Percentiles rank a stretch among this genome's conserved stretches.
These are phyloP conservation scores for Aspergillus thermomutatus DNA, from an alignment of 2,329 filamentous ascomycete genomes.

Conservation along the genomic window DNA sequence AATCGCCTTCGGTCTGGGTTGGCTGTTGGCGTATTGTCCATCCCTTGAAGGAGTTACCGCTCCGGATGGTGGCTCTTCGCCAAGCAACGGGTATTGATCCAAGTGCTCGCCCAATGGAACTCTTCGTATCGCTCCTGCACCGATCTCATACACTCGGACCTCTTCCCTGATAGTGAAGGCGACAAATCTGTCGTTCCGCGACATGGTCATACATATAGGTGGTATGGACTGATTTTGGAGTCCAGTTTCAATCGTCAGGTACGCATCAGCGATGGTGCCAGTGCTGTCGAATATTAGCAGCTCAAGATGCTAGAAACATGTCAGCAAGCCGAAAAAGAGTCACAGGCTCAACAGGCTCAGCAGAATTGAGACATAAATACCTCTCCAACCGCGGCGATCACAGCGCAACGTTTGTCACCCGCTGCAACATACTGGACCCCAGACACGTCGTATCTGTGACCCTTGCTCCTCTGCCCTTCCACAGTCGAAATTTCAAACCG, in stretches of 20 bases:
- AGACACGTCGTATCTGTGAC: conserved; percentile 31
- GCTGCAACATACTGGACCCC: conserved; percentile 30
- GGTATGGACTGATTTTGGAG: conserved; percentile 12
- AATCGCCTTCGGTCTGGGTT: conserved; percentile 20
- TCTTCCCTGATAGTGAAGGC: conserved; percentile 20
- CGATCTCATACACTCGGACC: conserved; percentile 19
- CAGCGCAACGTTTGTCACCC: conserved; percentile 31
- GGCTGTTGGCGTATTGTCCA: conserved; percentile 8
- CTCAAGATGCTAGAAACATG: conserved; percentile 19
- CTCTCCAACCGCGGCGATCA: conserved; percentile 25
- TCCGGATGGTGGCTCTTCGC: conserved; percentile 2
- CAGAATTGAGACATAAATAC: conserved; percentile 4
- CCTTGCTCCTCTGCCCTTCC: conserved; percentile 23
- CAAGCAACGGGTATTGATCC: conserved; percentile 4
- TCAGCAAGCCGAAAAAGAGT: conserved; percentile 6
- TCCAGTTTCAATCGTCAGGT: conserved; percentile 26
- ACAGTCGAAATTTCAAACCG: conserved; percentile 28
- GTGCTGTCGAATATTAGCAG: conserved; percentile 27
- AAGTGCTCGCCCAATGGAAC: conserved; percentile 10
- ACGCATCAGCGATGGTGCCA: conserved; percentile 17
- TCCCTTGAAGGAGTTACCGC: neutral
- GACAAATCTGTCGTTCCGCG: conserved; percentile 20
- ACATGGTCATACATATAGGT: conserved; percentile 19
- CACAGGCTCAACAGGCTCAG: neutral
- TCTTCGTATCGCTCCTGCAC: conserved; percentile 10